Evolutionary conservation across 495 filamentous ascomycete species (phyloP), one percentile per base, ranked within the genome.

Genomic region (Talaromyces proteolyticus): DNA sequence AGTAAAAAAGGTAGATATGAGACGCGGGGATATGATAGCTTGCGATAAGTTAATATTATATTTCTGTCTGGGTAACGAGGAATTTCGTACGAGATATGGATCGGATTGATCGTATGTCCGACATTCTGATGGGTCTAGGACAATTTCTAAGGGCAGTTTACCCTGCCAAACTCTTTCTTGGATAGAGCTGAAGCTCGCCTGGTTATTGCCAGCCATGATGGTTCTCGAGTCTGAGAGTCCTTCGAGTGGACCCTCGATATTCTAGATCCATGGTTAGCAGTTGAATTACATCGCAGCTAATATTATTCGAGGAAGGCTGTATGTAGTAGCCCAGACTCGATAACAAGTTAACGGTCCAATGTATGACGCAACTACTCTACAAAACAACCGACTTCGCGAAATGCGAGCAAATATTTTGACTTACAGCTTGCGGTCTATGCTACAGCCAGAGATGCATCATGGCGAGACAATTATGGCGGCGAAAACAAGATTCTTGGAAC

Each of bases 1-100:
- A 95, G 77, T 38, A 96, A 78, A 40, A 94, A 79, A 26, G 77
- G 77, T 6, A 85, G 77, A 74, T 87, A 87, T 54, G 72, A 70
- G 48, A 76, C 67, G 6, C 81, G 72, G 19, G 79, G 77, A 23
- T 75, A 81, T 24, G 68, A 68, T 38, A 76, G 66, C 68, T 80
- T 22, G 18, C 12, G 17, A 25, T 39, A 20, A 3, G 37, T 41
- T 0, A 42, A 49, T 22, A 20, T 14, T 25, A 7, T 29, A 4
- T 14, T 11, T 18, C 14, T n/a, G 4, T 20, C 38, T 16, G 16
- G 16, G 11, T 22, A 25, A 4, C 19, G 49, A 16, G 16, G 17
- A 19, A 42, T 4, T 36, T n/a, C 24, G 3, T 71, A 80, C 76
- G 34, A 81, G 56, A 52, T 79, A 81, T 37, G 75, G 67, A 49